Conservation (phyloP, 148 eudicot genomes). For the Mesembryanthemum crystallinum region DNA sequence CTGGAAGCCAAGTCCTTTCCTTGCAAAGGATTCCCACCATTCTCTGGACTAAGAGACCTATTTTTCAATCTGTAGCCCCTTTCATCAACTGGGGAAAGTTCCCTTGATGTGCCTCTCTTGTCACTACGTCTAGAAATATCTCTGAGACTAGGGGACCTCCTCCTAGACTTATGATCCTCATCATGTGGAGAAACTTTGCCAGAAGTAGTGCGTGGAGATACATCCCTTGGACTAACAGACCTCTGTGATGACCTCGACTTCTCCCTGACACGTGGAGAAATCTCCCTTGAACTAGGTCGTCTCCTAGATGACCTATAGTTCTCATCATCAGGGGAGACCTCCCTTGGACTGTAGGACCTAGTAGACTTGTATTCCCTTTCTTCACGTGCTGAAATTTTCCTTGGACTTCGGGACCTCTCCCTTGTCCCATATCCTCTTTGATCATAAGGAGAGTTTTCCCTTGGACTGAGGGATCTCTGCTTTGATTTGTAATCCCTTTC, state of each 20-base stretch:
- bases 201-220: constrained; percentile 16
- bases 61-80: background rate
- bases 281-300: constrained; percentile 27
- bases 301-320: constrained; percentile 16
- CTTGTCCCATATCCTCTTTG: constrained; percentile 21
- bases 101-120: background rate
- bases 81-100: background rate
- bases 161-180: constrained; percentile 11
- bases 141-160: constrained; percentile 12
- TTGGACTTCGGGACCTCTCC: constrained; percentile 23
- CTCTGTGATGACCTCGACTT: constrained; percentile 17
- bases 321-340: constrained; percentile 11
- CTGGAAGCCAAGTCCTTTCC: constrained; percentile 29
- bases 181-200: constrained; percentile 10
- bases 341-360: constrained; percentile 36
- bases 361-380: constrained; percentile 22
- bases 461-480: constrained; percentile 44
- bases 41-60: constrained; percentile 34
- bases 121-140: constrained; percentile 9
- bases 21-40: constrained; percentile 29
- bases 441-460: constrained; percentile 36
- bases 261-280: constrained; percentile 15
- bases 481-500: constrained; percentile 43
- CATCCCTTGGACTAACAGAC: constrained; percentile 27
- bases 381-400: constrained; percentile 16